phyloP scores from a whole-genome alignment of 192 early-diverging fungal genomes.

The Backusella westeae region DNA sequence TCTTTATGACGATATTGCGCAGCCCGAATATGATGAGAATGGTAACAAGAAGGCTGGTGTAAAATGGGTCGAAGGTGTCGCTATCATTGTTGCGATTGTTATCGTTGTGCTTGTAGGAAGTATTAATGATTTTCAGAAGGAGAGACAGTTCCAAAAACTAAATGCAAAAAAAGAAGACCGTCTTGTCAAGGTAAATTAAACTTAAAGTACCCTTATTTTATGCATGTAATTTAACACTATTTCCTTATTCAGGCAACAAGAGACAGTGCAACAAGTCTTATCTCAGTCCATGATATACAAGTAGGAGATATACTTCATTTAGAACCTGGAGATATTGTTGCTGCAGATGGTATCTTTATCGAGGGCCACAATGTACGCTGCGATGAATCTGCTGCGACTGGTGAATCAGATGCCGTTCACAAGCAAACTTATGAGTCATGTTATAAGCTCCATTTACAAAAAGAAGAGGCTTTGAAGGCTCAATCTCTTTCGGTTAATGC shows the following conservation, averaged over 20 bases:
- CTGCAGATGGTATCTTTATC: conserved; percentile 88
- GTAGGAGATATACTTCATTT: conserved; percentile 90
- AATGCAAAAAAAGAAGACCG: conserved; percentile 88
- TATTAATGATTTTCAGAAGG: conserved; percentile 85
- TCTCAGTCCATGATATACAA: conserved; percentile 78
- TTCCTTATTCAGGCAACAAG: conserved; percentile 54
- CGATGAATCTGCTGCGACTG: conserved; percentile 93
- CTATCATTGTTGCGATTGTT: conserved; percentile 76
- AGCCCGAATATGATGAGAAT: conserved; percentile 37
- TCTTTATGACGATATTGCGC: conserved; percentile 76
- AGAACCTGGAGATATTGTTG: conserved; percentile 91
- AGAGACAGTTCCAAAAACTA: conserved; percentile 78
- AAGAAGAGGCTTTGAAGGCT: not conserved
- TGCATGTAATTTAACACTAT: not conserved
- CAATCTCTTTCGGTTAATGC: not conserved
- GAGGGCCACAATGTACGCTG: conserved; percentile 79
- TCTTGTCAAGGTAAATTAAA: conserved; percentile 54
- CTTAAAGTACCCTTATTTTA: not conserved
- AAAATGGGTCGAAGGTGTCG: conserved; percentile 88
- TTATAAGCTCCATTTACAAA: not conserved
- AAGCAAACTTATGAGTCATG: conserved; percentile 67
- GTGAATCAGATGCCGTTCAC: conserved; percentile 89
- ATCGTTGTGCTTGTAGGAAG: conserved; percentile 77
- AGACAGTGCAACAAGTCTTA: conserved; percentile 58
- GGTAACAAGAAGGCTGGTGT: conserved; percentile 43